A percentile compares a stretch with the other conserved stretches of the same genome.
Evolutionary conservation across 2,329 filamentous ascomycete genomes (phyloP).

Genomic region (Alternaria triticina): DNA sequence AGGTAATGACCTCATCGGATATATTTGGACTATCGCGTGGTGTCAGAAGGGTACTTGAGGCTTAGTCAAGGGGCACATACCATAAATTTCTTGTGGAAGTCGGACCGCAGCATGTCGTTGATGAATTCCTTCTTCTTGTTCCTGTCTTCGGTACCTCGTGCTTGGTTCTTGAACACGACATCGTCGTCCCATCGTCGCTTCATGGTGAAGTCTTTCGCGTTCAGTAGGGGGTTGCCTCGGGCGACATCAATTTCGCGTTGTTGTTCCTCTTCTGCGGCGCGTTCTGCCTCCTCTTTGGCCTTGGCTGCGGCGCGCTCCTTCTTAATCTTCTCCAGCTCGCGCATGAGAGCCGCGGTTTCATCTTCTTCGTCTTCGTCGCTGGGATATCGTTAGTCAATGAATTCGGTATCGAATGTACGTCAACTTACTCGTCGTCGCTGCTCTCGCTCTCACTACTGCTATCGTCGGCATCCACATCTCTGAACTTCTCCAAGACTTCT

Average conservation of each 20-base stretch:
- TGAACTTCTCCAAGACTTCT: slow-evolving; percentile 80
- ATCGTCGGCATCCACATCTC: slow-evolving; percentile 83
- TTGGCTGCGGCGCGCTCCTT: slow-evolving; percentile 81
- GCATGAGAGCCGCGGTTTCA: slow-evolving; percentile 85
- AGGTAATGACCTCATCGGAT: slow-evolving; percentile 41
- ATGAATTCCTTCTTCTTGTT: slow-evolving; percentile 95
- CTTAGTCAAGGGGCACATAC: slow-evolving; percentile 47
- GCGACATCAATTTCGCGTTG: slow-evolving; percentile 88
- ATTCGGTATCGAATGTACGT: neutral
- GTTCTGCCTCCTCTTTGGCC: slow-evolving; percentile 82
- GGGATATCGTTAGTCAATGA: slow-evolving; percentile 17
- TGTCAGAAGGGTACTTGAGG: slow-evolving; percentile 14
- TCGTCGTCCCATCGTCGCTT: slow-evolving; percentile 98
- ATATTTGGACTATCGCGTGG: slow-evolving; percentile 40
- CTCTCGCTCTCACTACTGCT: slow-evolving; percentile 61
- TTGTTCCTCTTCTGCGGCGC: slow-evolving; percentile 80
- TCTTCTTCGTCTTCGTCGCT: slow-evolving; percentile 68
- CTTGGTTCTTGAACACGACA: slow-evolving; percentile 99
- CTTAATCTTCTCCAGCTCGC: slow-evolving; percentile 93
- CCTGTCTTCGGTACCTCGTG: slow-evolving; percentile 90
- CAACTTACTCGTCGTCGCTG: slow-evolving; percentile 63
- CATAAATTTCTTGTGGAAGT: slow-evolving; percentile 99
- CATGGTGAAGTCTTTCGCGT: slow-evolving; percentile 85
- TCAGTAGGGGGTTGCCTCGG: slow-evolving; percentile 88
- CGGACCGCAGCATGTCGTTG: slow-evolving; percentile 90